Percentiles rank a stretch among this genome's conserved stretches.
Conservation (phyloP, 352 stramenopile genomes). For the Phytophthora sp. region DNA sequence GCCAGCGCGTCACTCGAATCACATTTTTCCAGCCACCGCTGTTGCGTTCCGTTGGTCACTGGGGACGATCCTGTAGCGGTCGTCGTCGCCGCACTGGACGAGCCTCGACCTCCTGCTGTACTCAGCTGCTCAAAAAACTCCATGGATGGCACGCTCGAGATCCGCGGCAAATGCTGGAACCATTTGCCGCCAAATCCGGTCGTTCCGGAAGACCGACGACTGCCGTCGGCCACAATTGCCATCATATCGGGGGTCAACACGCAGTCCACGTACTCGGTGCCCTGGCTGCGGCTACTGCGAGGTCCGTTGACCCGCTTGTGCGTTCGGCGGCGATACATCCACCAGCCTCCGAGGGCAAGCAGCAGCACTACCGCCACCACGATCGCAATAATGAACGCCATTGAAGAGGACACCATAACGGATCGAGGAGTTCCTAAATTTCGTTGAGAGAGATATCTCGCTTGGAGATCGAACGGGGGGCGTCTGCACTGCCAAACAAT, state of each 20-base stretch:
- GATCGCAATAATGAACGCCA: constrained; percentile 21
- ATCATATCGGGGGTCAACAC: constrained; percentile 35
- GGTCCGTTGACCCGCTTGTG: constrained; percentile 13
- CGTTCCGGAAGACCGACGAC: constrained; percentile 11
- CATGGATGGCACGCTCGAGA: constrained; percentile 38
- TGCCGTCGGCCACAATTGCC: constrained; percentile 33
- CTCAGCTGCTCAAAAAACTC: constrained; percentile 32
- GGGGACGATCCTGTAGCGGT: constrained; percentile 14
- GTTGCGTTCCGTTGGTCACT: constrained; percentile 1
- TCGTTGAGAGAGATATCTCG: not conserved
- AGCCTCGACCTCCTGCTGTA: constrained; percentile 2
- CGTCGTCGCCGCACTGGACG: constrained; percentile 24
- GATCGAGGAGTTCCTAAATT: not conserved
- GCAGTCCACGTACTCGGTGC: constrained; percentile 41
- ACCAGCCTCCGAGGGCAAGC: constrained; percentile 23
- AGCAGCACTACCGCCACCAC: constrained; percentile 12
- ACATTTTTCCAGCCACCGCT: constrained; percentile 19
- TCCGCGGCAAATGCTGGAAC: constrained; percentile 35
- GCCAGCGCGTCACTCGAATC: constrained; percentile 27
- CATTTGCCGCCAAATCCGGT: constrained; percentile 22
- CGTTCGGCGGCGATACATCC: constrained; percentile 12
- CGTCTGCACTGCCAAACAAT: not conserved
- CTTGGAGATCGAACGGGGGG: not conserved
- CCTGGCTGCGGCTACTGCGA: constrained; percentile 26
- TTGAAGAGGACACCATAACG: not conserved